phyloP scores from a whole-genome alignment of 176 grass and related monocot species.

The Oryza nivara region DNA sequence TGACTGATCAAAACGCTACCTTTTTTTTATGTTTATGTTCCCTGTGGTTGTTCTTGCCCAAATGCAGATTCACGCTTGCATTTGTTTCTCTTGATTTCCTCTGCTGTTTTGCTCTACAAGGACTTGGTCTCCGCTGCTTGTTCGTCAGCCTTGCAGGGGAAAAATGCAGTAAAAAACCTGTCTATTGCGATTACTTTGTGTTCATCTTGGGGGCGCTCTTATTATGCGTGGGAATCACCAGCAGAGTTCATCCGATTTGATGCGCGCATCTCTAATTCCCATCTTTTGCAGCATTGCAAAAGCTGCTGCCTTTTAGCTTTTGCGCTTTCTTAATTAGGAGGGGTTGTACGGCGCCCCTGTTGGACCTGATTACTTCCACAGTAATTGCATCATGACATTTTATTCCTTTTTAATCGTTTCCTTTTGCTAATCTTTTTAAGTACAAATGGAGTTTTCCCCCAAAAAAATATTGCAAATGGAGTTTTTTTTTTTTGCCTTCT shows the following conservation, averaged over 20 bases:
- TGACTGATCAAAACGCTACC: not conserved
- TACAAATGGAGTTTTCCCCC: not conserved
- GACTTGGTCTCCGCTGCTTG: not conserved
- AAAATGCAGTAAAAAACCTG: not conserved
- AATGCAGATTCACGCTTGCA: not conserved
- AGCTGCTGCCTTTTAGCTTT: conserved; percentile 46
- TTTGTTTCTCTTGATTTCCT: conserved; percentile 1
- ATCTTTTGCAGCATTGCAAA: conserved; percentile 42
- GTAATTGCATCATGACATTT: not conserved
- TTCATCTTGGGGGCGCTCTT: not conserved
- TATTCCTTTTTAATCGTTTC: conserved; percentile 37
- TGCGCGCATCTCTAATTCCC: conserved; percentile 33
- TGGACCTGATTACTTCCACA: conserved; percentile 25
- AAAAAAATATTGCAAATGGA: not conserved
- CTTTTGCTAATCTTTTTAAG: conserved; percentile 11
- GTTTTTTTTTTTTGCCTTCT: not conserved
- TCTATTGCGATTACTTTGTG: not conserved
- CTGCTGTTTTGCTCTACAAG: not conserved
- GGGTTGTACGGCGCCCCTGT: conserved; percentile 43
- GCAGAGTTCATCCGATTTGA: conserved; percentile 43
- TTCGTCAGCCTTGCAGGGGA: not conserved
- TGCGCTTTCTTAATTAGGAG: conserved; percentile 50
- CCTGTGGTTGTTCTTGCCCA: not conserved
- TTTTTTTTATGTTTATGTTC: conserved; percentile 18
- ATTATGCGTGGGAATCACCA: not conserved